Evolutionary conservation across 2,329 filamentous ascomycete genomes (phyloP), one percentile per base, ranked within the genome.

Genomic region (Verticillium nubilum): DNA sequence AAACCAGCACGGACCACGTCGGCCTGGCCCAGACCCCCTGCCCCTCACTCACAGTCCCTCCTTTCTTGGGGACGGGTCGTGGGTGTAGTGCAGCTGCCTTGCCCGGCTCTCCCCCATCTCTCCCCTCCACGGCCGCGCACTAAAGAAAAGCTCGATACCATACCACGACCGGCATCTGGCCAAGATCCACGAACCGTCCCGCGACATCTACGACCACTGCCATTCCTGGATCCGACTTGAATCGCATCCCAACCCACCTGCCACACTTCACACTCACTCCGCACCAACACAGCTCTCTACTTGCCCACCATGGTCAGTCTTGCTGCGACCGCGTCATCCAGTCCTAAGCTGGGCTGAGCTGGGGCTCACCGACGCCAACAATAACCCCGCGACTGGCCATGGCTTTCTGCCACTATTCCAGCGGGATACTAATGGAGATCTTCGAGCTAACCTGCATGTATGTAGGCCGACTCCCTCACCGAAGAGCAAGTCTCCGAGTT

Each of bases 401-500:
- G 19, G 19, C 42, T 23, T 12, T 23, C 42, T 23, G 42, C 19
- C 42, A 19, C 42, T 19, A n/a, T 50, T n/a, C n/a, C 19, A 50
- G 42, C 42, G 10, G 12, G 19, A 50, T 25, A 19, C 19, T 23
- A 19, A 23, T 50, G n/a, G 42, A 7, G 19, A 23, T 50, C n/a
- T 23, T 25, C 13, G 3, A 25, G 42, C 42, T 50, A 50, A 63
- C 55, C 35, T 56, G 26, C 23, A 12, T 27, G 27, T 13, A 42
- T 58, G 59, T 76, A 98, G 94, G 94, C 94, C 77, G 95, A 99
- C 78, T 94, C 94, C 78, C 89, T 99, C 74, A 98, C 95, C 71
- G 95, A 99, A 86, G 95, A 99, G 83, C 95, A 99, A 86, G 95
- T 99, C 77, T 98, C 95, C 76, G 95, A 99, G 84, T 99, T 98